phyloP scores from a whole-genome alignment of 108 stramenopile species.

The Cyclotella sp. region DNA sequence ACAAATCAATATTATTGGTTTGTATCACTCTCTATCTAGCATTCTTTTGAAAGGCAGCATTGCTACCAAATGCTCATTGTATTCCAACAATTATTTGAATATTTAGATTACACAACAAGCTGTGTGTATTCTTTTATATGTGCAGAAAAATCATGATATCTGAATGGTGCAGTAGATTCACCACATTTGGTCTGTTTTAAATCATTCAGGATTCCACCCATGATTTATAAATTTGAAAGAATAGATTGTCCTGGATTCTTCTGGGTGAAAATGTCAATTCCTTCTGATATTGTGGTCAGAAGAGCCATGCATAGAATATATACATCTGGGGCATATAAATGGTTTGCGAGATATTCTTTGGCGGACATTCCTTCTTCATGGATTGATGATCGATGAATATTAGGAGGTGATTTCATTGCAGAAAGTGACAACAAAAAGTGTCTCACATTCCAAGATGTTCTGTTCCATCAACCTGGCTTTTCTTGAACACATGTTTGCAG shows the following conservation, averaged over 20 bases:
- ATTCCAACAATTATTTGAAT: too few relatives aligned
- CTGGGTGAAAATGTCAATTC: conserved; percentile 13
- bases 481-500: background rate
- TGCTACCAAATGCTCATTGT: too few relatives aligned
- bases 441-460: conserved; percentile 22
- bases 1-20: too few relatives aligned
- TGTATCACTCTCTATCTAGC: too few relatives aligned
- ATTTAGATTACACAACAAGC: too few relatives aligned
- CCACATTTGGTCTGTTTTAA: conserved; percentile 30
- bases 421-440: conserved; percentile 41
- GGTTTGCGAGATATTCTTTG: conserved; percentile 23
- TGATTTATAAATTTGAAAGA: conserved; percentile 27
- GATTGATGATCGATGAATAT: background rate
- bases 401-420: background rate
- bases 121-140: too few relatives aligned
- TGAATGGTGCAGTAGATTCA: conserved; percentile 47
- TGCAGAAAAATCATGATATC: conserved; percentile 27
- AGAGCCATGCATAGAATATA: conserved; percentile 48
- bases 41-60: too few relatives aligned
- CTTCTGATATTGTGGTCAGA: conserved; percentile 21
- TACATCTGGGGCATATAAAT: conserved; percentile 29
- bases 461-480: conserved; percentile 41
- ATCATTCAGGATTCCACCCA: conserved; percentile 44
- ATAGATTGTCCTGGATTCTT: conserved; percentile 6
- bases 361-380: conserved; percentile 8